Evolutionary conservation across 2,329 filamentous ascomycete genomes (phyloP), one percentile per base, ranked within the genome.

Genomic region (Dactylellina haptotyla): DNA sequence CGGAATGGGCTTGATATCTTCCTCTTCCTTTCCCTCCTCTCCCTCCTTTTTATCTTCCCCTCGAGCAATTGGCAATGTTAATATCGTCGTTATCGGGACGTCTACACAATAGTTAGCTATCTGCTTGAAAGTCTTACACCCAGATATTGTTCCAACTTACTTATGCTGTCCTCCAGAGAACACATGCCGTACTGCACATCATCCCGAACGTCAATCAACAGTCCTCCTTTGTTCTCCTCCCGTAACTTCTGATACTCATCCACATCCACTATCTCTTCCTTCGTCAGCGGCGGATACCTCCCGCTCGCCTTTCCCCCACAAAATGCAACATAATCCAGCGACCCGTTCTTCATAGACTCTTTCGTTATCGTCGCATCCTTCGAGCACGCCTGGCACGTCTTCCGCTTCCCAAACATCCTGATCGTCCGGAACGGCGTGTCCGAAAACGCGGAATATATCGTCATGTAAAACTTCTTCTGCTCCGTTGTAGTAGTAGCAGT

Each of bases 171-270:
- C 0, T 88, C 83, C 5, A 99, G 84, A 73, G 85, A 88, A 75
- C 90, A 93, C 46, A 98, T 88, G 14, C 90, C 89, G 76, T 91
- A 97, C 73, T 97, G 92, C 26, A 92, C 90, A 77, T 87, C 87
- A 77, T 96, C 92, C 1, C 95, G 85, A 0, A 96, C 92, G 76
- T 98, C 95, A 1, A 98, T 80, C 1, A 97, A 81, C 0, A 91
- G 79, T 59, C 89, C 87, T 1, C 78, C 76, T 66, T 65, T 74
- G 37, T 39, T 62, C 2, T 75, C 37, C 4, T 59, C 32, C 10
- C 59, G 16, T 26, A 45, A 58, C 45, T 62, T 72, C 50, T 84
- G 82, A 77, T 92, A 93, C 3, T 89, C 85, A 0, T 81, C 77
- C 0, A 88, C 88, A 0, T 87, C 86, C 32, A 97, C 84, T 6